Base-by-base conservation (phyloP, 164 flowering plant species). In the Cinnamomum micranthum region DNA sequence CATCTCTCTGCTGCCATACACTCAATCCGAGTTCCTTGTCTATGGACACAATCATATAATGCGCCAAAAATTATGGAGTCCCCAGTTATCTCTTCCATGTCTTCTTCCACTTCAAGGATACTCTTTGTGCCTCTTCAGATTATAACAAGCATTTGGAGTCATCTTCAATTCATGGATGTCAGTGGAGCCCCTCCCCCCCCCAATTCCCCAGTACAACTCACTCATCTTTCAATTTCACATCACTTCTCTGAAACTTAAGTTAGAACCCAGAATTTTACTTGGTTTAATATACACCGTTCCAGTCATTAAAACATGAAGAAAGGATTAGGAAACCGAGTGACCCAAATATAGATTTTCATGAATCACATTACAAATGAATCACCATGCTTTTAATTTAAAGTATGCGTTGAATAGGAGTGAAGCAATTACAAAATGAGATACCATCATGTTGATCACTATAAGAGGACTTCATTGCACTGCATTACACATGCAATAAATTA, bases 81-180 rank as follows among this genome's bases (percentile, higher is more conserved):
- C 24, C 51, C 14, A 23, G 17, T 24, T 52, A 13, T 12, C 63
- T 19, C 63, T 52, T 71, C 24, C 23, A 25, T 52, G 47, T 52
- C 73, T 71, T 25, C 73, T 71, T 71, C 27, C 47, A 33, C 28
- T 27, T 71, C 73, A 52, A 71, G 52, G 52, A 55, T 71, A 55
- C 60, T 15, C 60, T 7, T 55, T 55, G 2, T 15, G n/a, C 60
- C 4, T 20, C 20, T 55, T 17, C 60, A 55, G 6, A 20, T 55
- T 55, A 55, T 55, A 55, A 15, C 60, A 55, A 15, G n/a, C n/a
- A 15, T 55, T 55, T 15, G 60, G 60, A 55, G 7, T 15, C n/a
- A 20, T 55, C n/a, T 55, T 15, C 20, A 55, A 15, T 15, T 15
- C n/a, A 55, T 55, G 60, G 60, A 55, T 14, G 17, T 55, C n/a